These are phyloP conservation scores for Acanthamoeba castellanii DNA, from an alignment of 208 protist species.

Conservation along the genomic window DNA sequence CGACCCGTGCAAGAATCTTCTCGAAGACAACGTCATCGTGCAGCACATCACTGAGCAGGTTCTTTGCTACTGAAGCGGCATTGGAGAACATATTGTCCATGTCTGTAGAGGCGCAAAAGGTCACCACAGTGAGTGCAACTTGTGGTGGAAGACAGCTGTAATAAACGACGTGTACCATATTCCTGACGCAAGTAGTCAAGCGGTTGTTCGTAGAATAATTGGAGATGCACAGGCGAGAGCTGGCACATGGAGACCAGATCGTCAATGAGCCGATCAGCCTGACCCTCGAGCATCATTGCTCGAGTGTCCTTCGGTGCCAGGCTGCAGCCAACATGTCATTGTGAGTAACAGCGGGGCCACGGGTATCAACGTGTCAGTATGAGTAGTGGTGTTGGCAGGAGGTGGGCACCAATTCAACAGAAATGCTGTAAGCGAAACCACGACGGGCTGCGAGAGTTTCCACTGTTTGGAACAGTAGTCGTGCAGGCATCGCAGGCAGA, in stretches of 20 bases:
- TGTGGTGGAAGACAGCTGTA: too few species aligned
- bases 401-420: not conserved
- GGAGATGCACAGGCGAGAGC: not conserved
- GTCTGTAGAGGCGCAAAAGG: not conserved
- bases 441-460: not conserved
- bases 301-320: not conserved
- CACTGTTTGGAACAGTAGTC: not conserved
- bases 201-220: not conserved
- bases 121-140: too few species aligned
- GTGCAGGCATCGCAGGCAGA: not conserved
- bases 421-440: not conserved
- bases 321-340: not conserved
- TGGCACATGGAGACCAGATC: not conserved
- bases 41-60: not conserved
- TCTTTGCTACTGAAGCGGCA: not conserved
- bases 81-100: not conserved
- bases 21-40: not conserved
- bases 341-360: not conserved
- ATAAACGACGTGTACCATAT: not conserved
- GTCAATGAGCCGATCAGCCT: not conserved
- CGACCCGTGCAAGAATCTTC: not conserved
- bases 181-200: not conserved
- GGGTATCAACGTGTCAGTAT: not conserved
- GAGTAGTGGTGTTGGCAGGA: not conserved
- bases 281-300: not conserved